Base-by-base conservation (phyloP, 129 eudicot species). In the Deinandra increscens region DNA sequence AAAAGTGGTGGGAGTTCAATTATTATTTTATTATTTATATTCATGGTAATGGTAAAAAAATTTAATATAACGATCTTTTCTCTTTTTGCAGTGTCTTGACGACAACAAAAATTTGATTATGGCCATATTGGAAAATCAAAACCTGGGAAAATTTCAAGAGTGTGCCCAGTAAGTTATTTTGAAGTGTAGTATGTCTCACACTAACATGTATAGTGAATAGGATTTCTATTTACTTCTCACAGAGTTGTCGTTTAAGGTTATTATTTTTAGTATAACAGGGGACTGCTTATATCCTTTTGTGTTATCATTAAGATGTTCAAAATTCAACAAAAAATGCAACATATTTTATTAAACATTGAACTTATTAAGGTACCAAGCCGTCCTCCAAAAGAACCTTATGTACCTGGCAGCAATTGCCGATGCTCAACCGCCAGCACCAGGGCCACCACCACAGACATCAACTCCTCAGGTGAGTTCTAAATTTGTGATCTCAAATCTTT, bases 321-420 rank as follows among this genome's bases (percentile, higher is more conserved):
- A 29, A 22, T 42, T 12, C 43, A 43, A 43, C 55, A 42, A 38
- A 14, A 61, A 15, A 34, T n/a, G 71, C 41, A n/a, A 3, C 48
- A 12, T 31, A 10, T 63, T 11, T 65, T 3, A n/a, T n/a, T 67
- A 7, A 67, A 63, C 33, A 39, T 60, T 72, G 69, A 60, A 78
- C 20, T 69, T 43, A 34, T 56, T 17, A 73, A 91, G 97, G 84
- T 86, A 84, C 68, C 94, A 91, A 63, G 87, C 90, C 19, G 54
- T 81, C 51, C 88, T 91, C 46, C 97, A 91, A 77, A 88, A 88
- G 79, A 91, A 91, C 77, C 69, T 91, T 64, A 82, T 82, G 88
- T 85, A 85, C 80, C 80, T 91, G 62, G 96, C 96, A 45, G 97
- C 96, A 51, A 81, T 91, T 71, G 97, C 97, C 14, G 97, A 91